Conservation (phyloP, 805 yeast species). For the Candida pseudofarinosa region DNA sequence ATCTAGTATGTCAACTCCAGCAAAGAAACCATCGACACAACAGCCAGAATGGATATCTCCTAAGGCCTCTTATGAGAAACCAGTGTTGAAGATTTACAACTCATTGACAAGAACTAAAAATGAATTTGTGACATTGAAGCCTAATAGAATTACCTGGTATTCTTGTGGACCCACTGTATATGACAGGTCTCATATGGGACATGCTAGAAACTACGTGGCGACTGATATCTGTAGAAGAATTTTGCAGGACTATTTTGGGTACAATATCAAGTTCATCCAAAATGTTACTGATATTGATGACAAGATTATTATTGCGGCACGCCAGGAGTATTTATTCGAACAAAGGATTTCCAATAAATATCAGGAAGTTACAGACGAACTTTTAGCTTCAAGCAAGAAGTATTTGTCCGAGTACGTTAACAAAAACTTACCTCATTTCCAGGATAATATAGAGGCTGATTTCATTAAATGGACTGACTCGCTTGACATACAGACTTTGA, state of each 20-base stretch:
- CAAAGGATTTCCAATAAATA: constrained; percentile 39
- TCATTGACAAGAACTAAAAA: constrained; percentile 79
- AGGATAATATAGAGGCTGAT: constrained; percentile 21
- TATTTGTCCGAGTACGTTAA: constrained; percentile 49
- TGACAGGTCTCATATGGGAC: constrained; percentile 96
- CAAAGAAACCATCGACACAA: constrained; percentile 24
- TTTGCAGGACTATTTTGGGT: constrained; percentile 87
- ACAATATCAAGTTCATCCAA: constrained; percentile 82
- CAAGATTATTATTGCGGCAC: constrained; percentile 90
- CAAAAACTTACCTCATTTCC: constrained; percentile 50
- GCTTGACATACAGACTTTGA: constrained; percentile 48
- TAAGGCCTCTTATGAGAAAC: constrained; percentile 8
- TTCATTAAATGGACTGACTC: constrained; percentile 50
- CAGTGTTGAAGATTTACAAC: constrained; percentile 64
- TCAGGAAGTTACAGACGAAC: constrained; percentile 26
- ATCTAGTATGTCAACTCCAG: constrained; percentile 14
- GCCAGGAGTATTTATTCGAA: constrained; percentile 80
- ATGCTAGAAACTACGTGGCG: constrained; percentile 94
- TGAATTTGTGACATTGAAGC: constrained; percentile 65
- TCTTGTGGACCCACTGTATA: constrained; percentile 98
- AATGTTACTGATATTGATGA: constrained; percentile 99
- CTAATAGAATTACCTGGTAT: constrained; percentile 82
- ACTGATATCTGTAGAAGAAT: constrained; percentile 90
- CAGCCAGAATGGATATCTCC: constrained; percentile 39
- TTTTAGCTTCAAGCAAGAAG: constrained; percentile 34